These are phyloP conservation scores for Tuber borchii DNA, from an alignment of 495 filamentous ascomycete genomes.

Conservation along the genomic window DNA sequence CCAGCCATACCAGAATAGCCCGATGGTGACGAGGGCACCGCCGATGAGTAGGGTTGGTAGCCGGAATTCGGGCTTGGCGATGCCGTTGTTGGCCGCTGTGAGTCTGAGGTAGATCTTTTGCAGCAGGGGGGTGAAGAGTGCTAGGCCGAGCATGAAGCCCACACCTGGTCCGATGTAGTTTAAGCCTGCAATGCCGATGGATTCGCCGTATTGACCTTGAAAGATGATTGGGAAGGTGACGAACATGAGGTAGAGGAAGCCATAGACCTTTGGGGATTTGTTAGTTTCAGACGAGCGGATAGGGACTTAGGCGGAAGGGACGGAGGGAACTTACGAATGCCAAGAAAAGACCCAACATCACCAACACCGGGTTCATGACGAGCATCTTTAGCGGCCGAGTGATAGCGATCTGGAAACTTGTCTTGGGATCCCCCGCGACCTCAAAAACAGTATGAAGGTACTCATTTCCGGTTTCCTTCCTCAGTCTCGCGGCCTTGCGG, in stretches of 20 bases:
- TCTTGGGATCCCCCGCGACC: constrained; percentile 48
- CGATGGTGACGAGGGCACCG: constrained; percentile 46
- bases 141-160: constrained; percentile 50
- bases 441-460: constrained; percentile 56
- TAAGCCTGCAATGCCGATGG: constrained; percentile 49
- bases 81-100: constrained; percentile 48
- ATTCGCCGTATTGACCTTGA: constrained; percentile 51
- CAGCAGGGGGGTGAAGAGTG: constrained; percentile 49
- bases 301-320: constrained; percentile 22
- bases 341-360: constrained; percentile 48
- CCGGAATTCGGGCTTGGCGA: constrained; percentile 54
- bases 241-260: constrained; percentile 60
- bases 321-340: constrained; percentile 31
- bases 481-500: constrained; percentile 52
- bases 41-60: constrained; percentile 56
- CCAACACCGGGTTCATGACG: constrained; percentile 55
- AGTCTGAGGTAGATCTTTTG: constrained; percentile 52
- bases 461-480: constrained; percentile 57
- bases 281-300: constrained; percentile 44
- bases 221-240: constrained; percentile 58
- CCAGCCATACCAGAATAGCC: constrained; percentile 66
- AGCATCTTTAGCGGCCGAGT: constrained; percentile 58
- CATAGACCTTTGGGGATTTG: constrained; percentile 47
- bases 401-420: constrained; percentile 51
- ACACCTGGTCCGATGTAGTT: constrained; percentile 57